These are phyloP conservation scores for Aphanomyces stellatus DNA, from an alignment of 352 stramenopile species.

Conservation along the genomic window DNA sequence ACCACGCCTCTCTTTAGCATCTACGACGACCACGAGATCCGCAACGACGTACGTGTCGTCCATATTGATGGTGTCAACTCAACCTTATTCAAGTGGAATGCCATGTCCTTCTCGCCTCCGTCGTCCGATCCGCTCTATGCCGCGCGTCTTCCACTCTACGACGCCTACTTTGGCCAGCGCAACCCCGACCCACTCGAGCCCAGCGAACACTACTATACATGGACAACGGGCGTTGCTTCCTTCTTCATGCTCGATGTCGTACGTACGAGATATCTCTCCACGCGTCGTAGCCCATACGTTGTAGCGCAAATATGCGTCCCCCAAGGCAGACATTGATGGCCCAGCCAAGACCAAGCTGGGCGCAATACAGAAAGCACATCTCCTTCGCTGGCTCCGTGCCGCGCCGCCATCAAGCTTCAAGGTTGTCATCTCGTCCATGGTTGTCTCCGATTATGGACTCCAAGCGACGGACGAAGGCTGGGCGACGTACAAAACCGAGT, in stretches of 20 bases:
- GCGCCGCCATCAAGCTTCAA: constrained; percentile 15
- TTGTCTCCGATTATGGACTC: background rate
- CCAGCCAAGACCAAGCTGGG: constrained; percentile 6
- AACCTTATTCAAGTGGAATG: no score
- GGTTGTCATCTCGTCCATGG: constrained; percentile 8
- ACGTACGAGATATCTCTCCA: background rate
- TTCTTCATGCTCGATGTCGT: constrained; percentile 19
- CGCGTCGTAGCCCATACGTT: background rate
- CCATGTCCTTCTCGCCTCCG: no score
- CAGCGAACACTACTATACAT: constrained; percentile 10
- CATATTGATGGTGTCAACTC: no score
- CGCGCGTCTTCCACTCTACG: background rate
- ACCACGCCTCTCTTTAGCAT: constrained; percentile 10
- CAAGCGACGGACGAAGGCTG: constrained; percentile 6
- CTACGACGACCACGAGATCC: constrained; percentile 17
- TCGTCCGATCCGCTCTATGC: background rate
- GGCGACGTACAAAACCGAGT: constrained; percentile 1
- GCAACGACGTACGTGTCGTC: background rate
- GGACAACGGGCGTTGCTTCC: background rate
- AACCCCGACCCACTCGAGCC: background rate
- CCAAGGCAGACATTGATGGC: background rate
- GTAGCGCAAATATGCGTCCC: constrained; percentile 15
- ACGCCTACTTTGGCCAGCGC: constrained; percentile 1
- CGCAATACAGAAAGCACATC: background rate
- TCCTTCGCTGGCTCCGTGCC: background rate